Evolutionary conservation across 169 alveolate species (phyloP), one percentile per base, ranked within the genome.

Genomic region (Haemoproteus tartakovskyi): DNA sequence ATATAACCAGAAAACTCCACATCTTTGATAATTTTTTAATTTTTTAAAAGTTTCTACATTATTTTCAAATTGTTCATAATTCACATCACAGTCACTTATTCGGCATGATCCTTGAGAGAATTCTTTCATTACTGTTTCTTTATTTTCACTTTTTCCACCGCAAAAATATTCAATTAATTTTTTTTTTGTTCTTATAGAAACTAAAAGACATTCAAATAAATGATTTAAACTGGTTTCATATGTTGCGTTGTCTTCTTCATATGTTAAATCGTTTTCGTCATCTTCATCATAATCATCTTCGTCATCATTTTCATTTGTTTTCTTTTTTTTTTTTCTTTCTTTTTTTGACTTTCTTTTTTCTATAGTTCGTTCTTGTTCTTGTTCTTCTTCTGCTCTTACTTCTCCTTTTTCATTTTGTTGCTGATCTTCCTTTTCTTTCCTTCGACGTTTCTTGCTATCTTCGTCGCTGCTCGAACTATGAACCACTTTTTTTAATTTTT

Each of bases 1-100:
- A 5, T 95, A 94, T 52, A 96, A 63, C 98, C 99, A 96, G 63
- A 92, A 90, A 3, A 95, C 85, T 18, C 99, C 99, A 27, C 87
- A 86, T 62, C 94, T 54, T 82, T 96, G 97, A 85, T 96, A 95
- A 24, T 93, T 82, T n/a, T 92, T 93, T 46, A 93, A 78, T 21
- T 78, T 79, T 19, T 63, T 43, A 63, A 85, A 88, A 29, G 82
- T 64, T 3, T 64, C 70, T 2, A 64, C 82, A 38, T 64, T 11
- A 19, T 52, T 64, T 50, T 64, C 82, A 14, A 64, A 64, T 12
- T 38, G 18, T 24, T 38, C 46, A 43, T 40, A 64, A 51, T 64
- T 51, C 5, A 67, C 82, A 36, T 64, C 60, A 56, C 18, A 64
- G 14, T 64, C 37, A 40, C 67, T 64, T 12, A 64, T 33, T 52